phyloP scores from a whole-genome alignment of 73 alveolate species.

The Uronychia binucleata region DNA sequence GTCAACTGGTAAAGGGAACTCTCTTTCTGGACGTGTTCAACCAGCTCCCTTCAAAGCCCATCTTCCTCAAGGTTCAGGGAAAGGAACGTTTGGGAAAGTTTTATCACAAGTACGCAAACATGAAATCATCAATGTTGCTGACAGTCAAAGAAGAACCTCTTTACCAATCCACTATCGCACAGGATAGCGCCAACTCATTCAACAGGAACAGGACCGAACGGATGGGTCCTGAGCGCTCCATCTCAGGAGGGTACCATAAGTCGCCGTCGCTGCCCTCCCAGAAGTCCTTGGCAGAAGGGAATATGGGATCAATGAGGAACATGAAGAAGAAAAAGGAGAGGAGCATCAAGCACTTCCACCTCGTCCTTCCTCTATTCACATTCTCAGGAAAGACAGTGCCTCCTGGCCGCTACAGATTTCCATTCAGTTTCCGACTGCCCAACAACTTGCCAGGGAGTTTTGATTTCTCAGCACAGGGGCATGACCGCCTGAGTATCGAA shows the following conservation, averaged over 20 bases:
- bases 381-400: background rate
- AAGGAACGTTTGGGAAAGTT: background rate
- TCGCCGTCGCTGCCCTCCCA: no score
- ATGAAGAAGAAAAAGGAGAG: background rate
- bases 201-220: no score
- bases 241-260: no score
- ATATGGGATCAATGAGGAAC: no score
- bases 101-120: no score
- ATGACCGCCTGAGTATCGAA: background rate
- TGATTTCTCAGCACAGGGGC: background rate
- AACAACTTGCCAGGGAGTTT: background rate
- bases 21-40: background rate
- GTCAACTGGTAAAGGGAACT: background rate
- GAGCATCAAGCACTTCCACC: background rate
- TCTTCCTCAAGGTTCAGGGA: background rate
- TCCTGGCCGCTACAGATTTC: background rate
- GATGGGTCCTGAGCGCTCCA: no score
- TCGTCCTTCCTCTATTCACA: background rate
- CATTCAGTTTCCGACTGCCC: slow-evolving; percentile 1
- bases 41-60: background rate
- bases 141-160: no score
- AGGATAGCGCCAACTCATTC: no score
- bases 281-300: no score
- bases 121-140: no score
- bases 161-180: no score